Base-by-base conservation (phyloP, 441 rosid genomes). In the Iberis amara region DNA sequence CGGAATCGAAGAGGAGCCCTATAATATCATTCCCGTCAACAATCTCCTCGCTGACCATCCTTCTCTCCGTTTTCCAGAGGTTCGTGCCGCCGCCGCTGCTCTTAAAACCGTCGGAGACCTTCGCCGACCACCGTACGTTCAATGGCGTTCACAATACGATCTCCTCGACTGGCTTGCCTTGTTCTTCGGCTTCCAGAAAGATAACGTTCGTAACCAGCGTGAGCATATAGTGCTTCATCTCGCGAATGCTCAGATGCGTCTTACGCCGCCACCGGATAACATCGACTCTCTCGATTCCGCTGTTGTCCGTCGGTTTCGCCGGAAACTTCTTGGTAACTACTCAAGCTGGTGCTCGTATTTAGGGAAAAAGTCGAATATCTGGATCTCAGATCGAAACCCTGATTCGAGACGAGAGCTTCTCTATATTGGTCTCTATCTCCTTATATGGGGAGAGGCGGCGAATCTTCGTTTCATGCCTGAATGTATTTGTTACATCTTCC, bases 191-290 rank as follows among this genome's bases (percentile, higher is more conserved):
- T 89, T 86, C 64, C 97, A 86, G 41, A 62, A 45, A 8, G 94
- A 77, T 46, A 89, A 76, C 66, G 94, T 86, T 7, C 75, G 88
- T 14, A 89, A 89, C 68, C 95, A 89, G 71, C 62, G 95, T 30
- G 97, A 89, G 66, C 97, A 89, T 42, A 55, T 86, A 7, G 89
- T 89, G 41, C 92, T 83, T 45, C 95, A 89, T 65, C 78, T 89
- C n/a, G 85, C 95, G 1, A 89, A 89, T 56, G 88, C 86, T 10
- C 97, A 89, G 80, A 86, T 89, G 97, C 90, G 97, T 12, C 83
- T 86, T 21, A 46, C 94, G 11, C 92, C 94, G 2, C 97, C 89
- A 5, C 90, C 95, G 7, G 94, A 86, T 40, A 80, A 83, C 65
- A 80, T 86, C 54, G 94, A 89, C 26, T 67, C 85, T 27, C 95